A percentile compares a stretch with the other conserved stretches of the same genome.
Conservation (phyloP, 768 basidiomycete genomes). For the Scleroderma citrinum region DNA sequence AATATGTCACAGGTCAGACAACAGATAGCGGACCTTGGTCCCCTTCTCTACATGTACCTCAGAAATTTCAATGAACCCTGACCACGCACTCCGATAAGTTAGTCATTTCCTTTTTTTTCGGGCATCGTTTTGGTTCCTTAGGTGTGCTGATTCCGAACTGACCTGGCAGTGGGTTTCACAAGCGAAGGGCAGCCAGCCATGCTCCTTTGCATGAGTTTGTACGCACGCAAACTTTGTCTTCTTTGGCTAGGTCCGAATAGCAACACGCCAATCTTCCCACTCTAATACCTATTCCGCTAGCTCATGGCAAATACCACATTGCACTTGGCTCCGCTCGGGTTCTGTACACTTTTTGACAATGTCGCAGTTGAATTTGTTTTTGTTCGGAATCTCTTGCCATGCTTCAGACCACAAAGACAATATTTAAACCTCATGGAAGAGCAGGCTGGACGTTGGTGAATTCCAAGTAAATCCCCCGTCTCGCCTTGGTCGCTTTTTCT, state of each 20-base stretch:
- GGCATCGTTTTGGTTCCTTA: background rate
- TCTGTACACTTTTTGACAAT: background rate
- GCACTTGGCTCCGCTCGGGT: background rate
- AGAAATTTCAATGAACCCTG: background rate
- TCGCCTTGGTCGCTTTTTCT: background rate
- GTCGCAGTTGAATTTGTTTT: background rate
- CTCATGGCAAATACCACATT: background rate
- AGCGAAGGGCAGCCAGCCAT: background rate
- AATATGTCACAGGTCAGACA: no score
- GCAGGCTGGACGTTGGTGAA: background rate
- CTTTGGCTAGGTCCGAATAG: background rate
- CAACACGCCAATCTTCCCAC: background rate
- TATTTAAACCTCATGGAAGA: background rate
- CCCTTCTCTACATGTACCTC: no score
- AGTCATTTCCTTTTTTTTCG: background rate
- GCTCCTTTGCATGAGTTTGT: background rate
- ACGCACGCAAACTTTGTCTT: background rate
- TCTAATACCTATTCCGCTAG: background rate
- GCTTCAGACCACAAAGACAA: background rate
- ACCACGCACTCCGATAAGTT: background rate
- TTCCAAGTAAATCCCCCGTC: background rate
- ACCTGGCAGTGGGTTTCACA: background rate
- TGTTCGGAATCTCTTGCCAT: background rate
- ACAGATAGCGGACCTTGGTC: no score
- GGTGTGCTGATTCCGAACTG: background rate